These are phyloP conservation scores for Smithsoniella earleae DNA, from an alignment of 163 green algal species.

Conservation along the genomic window DNA sequence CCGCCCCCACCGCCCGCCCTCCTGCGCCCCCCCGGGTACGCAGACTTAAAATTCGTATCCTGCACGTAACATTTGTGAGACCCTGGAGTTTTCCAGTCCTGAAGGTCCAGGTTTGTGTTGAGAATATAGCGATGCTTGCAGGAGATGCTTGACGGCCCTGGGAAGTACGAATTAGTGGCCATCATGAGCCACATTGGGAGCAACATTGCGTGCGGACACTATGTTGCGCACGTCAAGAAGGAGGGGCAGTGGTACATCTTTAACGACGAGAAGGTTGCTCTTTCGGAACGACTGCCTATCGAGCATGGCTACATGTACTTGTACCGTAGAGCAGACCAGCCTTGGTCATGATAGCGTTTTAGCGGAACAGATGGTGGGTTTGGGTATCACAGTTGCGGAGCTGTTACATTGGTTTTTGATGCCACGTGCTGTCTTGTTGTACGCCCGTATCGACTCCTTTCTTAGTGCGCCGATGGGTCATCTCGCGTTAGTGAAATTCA, in stretches of 20 bases:
- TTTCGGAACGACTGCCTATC: slow-evolving; percentile 64
- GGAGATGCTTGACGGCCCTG: slow-evolving; percentile 50
- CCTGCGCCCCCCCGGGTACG: not conserved
- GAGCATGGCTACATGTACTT: slow-evolving; percentile 94
- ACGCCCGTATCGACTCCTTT: too few species aligned
- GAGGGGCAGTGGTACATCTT: slow-evolving; percentile 80
- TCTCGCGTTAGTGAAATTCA: too few species aligned
- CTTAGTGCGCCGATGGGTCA: too few species aligned
- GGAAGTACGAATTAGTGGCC: slow-evolving; percentile 74
- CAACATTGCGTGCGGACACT: slow-evolving; percentile 90
- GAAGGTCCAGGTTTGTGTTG: too few species aligned
- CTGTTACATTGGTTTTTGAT: too few species aligned
- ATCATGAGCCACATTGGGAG: slow-evolving; percentile 90
- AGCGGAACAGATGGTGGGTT: too few species aligned
- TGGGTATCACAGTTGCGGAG: too few species aligned
- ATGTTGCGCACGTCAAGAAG: slow-evolving; percentile 89
- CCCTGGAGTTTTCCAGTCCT: too few species aligned
- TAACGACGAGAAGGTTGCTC: slow-evolving; percentile 97
- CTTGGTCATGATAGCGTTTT: slow-evolving; percentile 6
- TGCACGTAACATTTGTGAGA: too few species aligned
- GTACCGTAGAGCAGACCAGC: slow-evolving; percentile 52
- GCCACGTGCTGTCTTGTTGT: too few species aligned
- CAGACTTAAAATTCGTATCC: too few species aligned
- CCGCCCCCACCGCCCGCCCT: slow-evolving; percentile 3
- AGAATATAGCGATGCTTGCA: too few species aligned